Percentiles rank a stretch among this genome's conserved stretches.
Conservation (phyloP, 164 flowering plant genomes). For the Stephania japonica region DNA sequence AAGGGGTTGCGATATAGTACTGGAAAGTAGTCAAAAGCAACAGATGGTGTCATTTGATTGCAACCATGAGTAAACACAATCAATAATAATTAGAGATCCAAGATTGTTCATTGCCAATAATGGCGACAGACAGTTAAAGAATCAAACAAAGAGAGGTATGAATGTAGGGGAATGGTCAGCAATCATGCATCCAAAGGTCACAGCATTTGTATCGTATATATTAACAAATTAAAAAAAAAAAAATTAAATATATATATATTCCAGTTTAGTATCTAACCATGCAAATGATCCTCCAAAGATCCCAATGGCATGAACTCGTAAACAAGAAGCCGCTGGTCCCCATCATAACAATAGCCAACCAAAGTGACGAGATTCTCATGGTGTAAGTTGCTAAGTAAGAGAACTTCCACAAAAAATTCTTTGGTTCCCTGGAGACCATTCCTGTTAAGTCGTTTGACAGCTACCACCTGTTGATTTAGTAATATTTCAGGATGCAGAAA, state of each 20-base stretch:
- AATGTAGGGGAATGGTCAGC: neutral
- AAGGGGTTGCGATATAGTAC: neutral
- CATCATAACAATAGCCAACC: constrained; percentile 87
- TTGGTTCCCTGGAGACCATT: constrained; percentile 89
- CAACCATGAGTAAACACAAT: no score
- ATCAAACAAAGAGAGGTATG: neutral
- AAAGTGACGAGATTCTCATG: constrained; percentile 79
- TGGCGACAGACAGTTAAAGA: no score
- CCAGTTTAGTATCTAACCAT: constrained; percentile 38
- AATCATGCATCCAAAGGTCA: neutral
- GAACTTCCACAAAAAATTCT: constrained; percentile 82
- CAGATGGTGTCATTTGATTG: neutral
- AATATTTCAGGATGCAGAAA: neutral
- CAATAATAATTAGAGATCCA: no score
- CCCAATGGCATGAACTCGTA: constrained; percentile 90
- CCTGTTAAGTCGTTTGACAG: constrained; percentile 83
- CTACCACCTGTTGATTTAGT: constrained; percentile 55
- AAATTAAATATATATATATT: neutral
- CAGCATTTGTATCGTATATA: neutral
- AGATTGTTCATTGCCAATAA: no score
- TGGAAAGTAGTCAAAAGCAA: neutral
- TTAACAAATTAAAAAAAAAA: neutral
- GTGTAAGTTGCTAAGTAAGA: constrained; percentile 83
- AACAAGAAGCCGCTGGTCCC: constrained; percentile 85
- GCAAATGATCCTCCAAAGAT: constrained; percentile 86